Evolutionary conservation across 169 alveolate species (phyloP), one percentile per base, ranked within the genome.

Genomic region (Plasmodium falciparum): DNA sequence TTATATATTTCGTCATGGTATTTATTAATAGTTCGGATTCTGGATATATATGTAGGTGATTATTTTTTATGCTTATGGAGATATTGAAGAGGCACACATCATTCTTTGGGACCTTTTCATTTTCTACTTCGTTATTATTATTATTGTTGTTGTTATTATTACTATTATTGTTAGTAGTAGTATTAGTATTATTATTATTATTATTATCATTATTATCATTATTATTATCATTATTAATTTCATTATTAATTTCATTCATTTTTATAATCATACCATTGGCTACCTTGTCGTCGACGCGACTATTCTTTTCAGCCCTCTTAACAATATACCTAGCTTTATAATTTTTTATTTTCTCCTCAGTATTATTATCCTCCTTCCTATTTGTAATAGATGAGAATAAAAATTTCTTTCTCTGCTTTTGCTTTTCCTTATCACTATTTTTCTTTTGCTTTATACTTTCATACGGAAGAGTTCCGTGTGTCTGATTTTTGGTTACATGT

Each of bases 1-100:
- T 29, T 6, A 78, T 29, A 13, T 70, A 66, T 17, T 66, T 20
- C 50, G 33, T 45, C 6, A 78, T 33, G 0, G 78, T 78, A n/a
- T 65, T 66, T 15, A 78, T 78, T 0, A 78, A 61, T n/a, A 59
- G 26, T 59, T 78, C 61, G 17, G 20, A 78, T 3, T 78, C 78
- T 1, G 89, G 89, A 6, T 52, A 22, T 15, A 59, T 78, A n/a
- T 45, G 50, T 3, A 78, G n/a, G 9, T 78, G 33, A 1, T 29
- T 33, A 1, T 78, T 47, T 50, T 78, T 76, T 20, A 78, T 59
- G 3, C 47, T 69, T 20, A 78, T n/a, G 7, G 39, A 50, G 3
- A 78, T 70, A 17, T 59, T 78, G 26, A 78, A 78, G 0, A 78
- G 76, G 6, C 76, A 67, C 22, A 78, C 61, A 9, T 78, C 78